Percentiles rank a stretch among this genome's conserved stretches.
Evolutionary conservation across 768 basidiomycete species (phyloP).

Genomic region (Amylocystis lapponica): DNA sequence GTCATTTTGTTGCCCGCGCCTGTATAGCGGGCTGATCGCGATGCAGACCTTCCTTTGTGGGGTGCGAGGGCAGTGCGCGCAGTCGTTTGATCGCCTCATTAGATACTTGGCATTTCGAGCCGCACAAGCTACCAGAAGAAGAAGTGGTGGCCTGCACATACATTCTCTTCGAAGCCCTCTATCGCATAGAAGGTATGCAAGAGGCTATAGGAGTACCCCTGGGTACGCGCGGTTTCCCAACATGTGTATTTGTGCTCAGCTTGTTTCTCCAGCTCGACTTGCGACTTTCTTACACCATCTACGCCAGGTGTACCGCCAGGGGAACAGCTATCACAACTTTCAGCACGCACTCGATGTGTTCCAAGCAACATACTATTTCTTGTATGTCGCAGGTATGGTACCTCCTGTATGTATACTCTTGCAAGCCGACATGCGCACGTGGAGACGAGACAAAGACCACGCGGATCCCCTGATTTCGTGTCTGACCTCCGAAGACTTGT

Average conservation of each 20-base stretch:
- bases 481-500: conserved; percentile 65
- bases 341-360: conserved; percentile 95
- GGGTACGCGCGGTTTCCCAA: conserved; percentile 26
- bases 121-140: conserved; percentile 74
- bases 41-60: conserved; percentile 24
- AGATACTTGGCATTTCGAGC: conserved; percentile 87
- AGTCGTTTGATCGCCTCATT: conserved; percentile 59
- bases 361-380: conserved; percentile 85
- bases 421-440: conserved; percentile 30
- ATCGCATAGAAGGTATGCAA: conserved; percentile 71
- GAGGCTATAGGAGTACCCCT: conserved; percentile 52
- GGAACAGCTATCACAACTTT: conserved; percentile 97
- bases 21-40: not conserved
- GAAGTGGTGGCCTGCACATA: conserved; percentile 78
- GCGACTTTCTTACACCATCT: conserved; percentile 78
- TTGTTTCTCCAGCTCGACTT: conserved; percentile 52
- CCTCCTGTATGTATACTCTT: conserved; percentile 71
- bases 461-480: conserved; percentile 20
- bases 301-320: conserved; percentile 84
- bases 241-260: not conserved
- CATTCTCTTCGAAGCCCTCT: conserved; percentile 82
- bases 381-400: conserved; percentile 72
- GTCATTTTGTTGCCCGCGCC: not conserved
- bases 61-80: conserved; percentile 45
- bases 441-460: conserved; percentile 33